Conservation (phyloP, 345 rosid genomes). For the Syzygium grande region DNA sequence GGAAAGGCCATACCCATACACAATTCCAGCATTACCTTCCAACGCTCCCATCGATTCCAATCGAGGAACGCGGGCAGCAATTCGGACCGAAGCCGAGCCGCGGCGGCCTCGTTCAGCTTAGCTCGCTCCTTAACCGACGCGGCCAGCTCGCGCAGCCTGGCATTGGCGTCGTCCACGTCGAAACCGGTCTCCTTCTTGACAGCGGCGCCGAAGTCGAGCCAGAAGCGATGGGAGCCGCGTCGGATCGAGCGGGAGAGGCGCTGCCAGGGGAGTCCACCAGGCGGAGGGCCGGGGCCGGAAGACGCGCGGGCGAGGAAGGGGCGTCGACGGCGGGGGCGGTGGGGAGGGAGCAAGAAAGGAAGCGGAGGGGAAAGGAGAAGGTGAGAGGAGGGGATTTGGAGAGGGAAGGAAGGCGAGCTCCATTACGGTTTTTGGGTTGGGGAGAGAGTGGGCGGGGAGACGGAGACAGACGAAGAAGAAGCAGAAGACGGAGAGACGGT, state of each 20-base stretch:
- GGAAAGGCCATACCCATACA: not conserved
- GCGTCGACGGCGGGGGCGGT: conserved; percentile 9
- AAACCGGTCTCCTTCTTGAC: conserved; percentile 66
- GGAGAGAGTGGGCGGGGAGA: too few relatives aligned
- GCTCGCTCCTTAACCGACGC: conserved; percentile 28
- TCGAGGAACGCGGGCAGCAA: conserved; percentile 41
- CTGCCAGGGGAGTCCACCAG: conserved; percentile 46
- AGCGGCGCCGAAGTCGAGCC: conserved; percentile 47
- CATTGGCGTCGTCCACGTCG: conserved; percentile 38
- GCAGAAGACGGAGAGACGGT: not conserved
- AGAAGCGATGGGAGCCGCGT: conserved; percentile 43
- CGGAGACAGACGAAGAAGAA: not conserved
- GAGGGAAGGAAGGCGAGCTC: not conserved
- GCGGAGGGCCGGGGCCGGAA: conserved; percentile 20
- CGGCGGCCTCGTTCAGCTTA: conserved; percentile 30
- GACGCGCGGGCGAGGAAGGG: conserved; percentile 39
- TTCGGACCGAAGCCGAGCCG: conserved; percentile 44
- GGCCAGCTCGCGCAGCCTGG: conserved; percentile 29
- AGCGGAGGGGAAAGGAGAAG: not conserved
- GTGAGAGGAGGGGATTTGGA: not conserved
- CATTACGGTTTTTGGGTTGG: not conserved
- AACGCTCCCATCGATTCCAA: conserved; percentile 77
- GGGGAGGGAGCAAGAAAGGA: not conserved
- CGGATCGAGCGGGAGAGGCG: conserved; percentile 33
- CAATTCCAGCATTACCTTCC: conserved; percentile 52